Evolutionary conservation across 495 filamentous ascomycete genomes (phyloP).

Genomic region (Viridothelium virens): DNA sequence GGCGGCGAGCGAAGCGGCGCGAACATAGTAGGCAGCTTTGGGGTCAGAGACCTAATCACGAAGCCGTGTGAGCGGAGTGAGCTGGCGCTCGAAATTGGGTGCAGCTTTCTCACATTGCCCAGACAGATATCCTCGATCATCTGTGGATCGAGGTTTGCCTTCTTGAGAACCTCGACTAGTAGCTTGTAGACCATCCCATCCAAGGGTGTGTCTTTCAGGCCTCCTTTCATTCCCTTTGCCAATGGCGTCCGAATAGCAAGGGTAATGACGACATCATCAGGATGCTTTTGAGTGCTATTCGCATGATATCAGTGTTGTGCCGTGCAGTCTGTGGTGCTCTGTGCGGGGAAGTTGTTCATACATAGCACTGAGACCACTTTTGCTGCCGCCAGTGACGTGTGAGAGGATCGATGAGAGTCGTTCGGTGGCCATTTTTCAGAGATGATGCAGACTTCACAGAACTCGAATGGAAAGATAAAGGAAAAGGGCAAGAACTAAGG

Average conservation of each 20-base stretch:
- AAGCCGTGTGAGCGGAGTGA: slow-evolving; percentile 1
- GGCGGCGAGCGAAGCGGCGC: slow-evolving; percentile 79
- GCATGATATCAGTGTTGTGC: slow-evolving; percentile 13
- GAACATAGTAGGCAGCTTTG: slow-evolving; percentile 83
- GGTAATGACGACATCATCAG: slow-evolving; percentile 93
- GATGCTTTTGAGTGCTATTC: slow-evolving; percentile 77
- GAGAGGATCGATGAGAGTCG: slow-evolving; percentile 78
- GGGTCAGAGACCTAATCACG: slow-evolving; percentile 64
- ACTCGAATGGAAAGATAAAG: neutral
- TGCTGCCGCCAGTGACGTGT: slow-evolving; percentile 63
- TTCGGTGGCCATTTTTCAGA: slow-evolving; percentile 66
- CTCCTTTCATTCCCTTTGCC: slow-evolving; percentile 74
- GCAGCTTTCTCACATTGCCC: slow-evolving; percentile 62
- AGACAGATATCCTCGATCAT: slow-evolving; percentile 87
- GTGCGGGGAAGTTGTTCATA: slow-evolving; percentile 41
- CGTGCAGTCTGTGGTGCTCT: neutral
- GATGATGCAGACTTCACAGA: neutral
- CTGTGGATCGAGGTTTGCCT: slow-evolving; percentile 69
- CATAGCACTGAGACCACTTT: slow-evolving; percentile 65
- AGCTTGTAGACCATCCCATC: slow-evolving; percentile 77
- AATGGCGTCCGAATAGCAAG: slow-evolving; percentile 82
- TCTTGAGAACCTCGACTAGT: slow-evolving; percentile 64
- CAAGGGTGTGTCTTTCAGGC: slow-evolving; percentile 89
- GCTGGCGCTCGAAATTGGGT: neutral
- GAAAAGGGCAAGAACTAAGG: neutral